A percentile compares a stretch with the other conserved stretches of the same genome.
Evolutionary conservation across 1,284 basidiomycete genomes (phyloP).

Genomic region (Puccinia polysora): DNA sequence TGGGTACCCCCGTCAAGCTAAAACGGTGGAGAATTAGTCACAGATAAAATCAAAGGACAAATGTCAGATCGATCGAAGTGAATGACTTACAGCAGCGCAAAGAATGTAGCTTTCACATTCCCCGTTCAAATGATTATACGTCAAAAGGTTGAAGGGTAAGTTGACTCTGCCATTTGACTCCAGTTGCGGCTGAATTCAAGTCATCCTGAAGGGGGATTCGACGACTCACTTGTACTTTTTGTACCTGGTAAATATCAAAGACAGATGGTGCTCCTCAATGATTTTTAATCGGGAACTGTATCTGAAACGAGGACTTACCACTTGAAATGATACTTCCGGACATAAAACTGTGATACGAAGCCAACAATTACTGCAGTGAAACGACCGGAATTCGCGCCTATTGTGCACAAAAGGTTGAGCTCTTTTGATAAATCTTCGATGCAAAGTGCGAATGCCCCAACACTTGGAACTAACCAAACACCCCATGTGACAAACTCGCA

Average conservation of each 20-base stretch:
- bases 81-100: constrained; percentile 29
- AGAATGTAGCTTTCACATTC: constrained; percentile 28
- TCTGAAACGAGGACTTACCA: constrained; percentile 10
- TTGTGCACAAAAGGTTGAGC: neutral
- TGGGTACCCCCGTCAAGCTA: constrained; percentile 38
- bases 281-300: neutral
- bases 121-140: neutral
- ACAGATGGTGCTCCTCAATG: neutral
- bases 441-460: neutral
- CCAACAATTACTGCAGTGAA: constrained; percentile 27
- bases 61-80: neutral
- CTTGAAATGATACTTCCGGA: constrained; percentile 20
- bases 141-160: neutral
- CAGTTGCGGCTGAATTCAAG: neutral
- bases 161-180: neutral
- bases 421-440: neutral
- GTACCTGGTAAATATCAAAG: constrained; percentile 1
- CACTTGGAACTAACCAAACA: constrained; percentile 1
- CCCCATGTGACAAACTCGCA: neutral
- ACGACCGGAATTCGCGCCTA: constrained; percentile 36
- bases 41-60: neutral
- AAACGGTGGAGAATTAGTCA: neutral
- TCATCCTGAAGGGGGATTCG: neutral
- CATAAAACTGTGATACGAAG: constrained; percentile 32
- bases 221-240: constrained; percentile 32